Percentiles rank a stretch among this genome's conserved stretches.
These are phyloP conservation scores for Lupinus albus DNA, from an alignment of 306 rosid genomes.

Conservation along the genomic window DNA sequence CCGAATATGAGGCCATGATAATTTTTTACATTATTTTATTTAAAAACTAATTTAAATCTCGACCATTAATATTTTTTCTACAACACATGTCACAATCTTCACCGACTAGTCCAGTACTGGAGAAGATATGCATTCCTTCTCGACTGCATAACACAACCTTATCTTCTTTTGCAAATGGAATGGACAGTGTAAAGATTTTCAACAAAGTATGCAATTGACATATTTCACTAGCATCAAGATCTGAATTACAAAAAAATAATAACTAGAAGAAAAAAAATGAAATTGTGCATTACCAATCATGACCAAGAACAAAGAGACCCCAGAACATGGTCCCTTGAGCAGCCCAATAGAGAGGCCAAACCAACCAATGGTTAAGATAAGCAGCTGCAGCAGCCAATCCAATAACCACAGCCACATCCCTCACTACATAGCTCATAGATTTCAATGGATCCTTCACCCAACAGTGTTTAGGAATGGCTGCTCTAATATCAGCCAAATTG, in stretches of 20 bases:
- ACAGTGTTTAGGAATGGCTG: conserved; percentile 91
- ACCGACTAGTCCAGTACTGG: no score
- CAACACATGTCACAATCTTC: no score
- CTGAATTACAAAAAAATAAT: not conserved
- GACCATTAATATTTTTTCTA: no score
- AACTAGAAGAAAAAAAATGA: not conserved
- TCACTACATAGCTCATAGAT: conserved; percentile 89
- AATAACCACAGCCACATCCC: conserved; percentile 76
- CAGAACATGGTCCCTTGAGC: conserved; percentile 99
- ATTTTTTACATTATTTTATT: no score
- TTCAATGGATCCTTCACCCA: conserved; percentile 94
- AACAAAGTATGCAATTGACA: no score
- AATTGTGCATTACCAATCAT: conserved; percentile 71
- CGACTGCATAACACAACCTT: no score
- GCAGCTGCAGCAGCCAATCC: conserved; percentile 86
- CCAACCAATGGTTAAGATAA: conserved; percentile 70
- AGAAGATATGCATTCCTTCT: no score
- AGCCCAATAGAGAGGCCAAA: conserved; percentile 98
- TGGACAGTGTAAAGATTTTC: no score
- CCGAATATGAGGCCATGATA: no score
- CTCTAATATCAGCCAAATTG: conserved; percentile 73
- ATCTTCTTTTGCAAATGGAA: no score
- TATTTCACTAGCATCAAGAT: not conserved
- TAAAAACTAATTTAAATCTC: no score
- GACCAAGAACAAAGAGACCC: conserved; percentile 99